phyloP scores from a whole-genome alignment of 2,329 filamentous ascomycete species.

The Dissoconium aciculare region DNA sequence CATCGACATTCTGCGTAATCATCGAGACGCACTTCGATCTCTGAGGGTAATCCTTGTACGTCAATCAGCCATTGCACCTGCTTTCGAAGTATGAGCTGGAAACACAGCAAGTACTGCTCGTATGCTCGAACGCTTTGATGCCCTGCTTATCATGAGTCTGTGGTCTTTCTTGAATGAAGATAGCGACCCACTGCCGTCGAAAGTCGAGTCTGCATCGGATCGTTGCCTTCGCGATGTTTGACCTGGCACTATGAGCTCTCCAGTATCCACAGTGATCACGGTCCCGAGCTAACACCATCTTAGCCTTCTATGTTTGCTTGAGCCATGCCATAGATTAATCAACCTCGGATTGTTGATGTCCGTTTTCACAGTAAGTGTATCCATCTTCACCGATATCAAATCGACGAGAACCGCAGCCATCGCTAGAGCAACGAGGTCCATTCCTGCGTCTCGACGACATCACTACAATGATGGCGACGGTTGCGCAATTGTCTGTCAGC shows the following conservation, averaged over 20 bases:
- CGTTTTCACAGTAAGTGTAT: constrained; percentile 62
- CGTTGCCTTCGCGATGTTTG: constrained; percentile 16
- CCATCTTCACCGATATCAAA: constrained; percentile 60
- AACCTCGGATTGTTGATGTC: constrained; percentile 60
- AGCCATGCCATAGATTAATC: no score
- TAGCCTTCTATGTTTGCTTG: no score
- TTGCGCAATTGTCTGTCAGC: no score
- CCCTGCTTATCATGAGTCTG: no score
- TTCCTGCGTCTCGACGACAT: constrained; percentile 12
- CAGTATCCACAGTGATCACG: constrained; percentile 21
- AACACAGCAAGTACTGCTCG: constrained; percentile 65
- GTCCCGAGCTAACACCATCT: constrained; percentile 23
- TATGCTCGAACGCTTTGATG: constrained; percentile 55
- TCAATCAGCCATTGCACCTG: constrained; percentile 63
- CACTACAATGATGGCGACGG: no score
- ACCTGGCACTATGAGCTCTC: constrained; percentile 18
- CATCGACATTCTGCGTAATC: constrained; percentile 1
- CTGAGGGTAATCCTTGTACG: constrained; percentile 48
- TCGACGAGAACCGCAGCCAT: constrained; percentile 52
- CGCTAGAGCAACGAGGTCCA: constrained; percentile 16
- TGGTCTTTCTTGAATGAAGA: no score
- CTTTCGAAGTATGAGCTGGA: constrained; percentile 72
- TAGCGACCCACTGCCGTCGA: constrained; percentile 13
- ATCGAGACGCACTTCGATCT: constrained; percentile 48
- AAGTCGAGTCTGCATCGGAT: constrained; percentile 18